Evolutionary conservation across 768 basidiomycete species (phyloP).

Genomic region (Lactarius quietus): DNA sequence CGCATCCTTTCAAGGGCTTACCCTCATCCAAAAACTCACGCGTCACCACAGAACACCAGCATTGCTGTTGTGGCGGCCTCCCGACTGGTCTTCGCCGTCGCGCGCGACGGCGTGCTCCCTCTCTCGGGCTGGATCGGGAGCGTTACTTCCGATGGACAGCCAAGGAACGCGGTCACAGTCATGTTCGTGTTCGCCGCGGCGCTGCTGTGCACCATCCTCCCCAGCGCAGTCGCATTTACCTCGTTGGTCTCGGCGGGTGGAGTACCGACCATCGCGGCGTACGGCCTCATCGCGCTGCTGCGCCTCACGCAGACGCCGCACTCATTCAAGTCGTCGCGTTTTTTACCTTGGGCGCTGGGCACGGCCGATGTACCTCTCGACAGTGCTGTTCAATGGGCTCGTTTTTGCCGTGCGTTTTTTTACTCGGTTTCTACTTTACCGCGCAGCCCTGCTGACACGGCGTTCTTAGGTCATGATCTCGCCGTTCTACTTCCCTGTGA

Average conservation of each 20-base stretch:
- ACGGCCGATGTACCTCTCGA: slow-evolving; percentile 63
- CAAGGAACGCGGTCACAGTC: slow-evolving; percentile 80
- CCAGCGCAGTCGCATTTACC: slow-evolving; percentile 89
- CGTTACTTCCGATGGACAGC: slow-evolving; percentile 69
- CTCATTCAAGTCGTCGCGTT: slow-evolving; percentile 68
- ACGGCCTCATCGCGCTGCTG: slow-evolving; percentile 75
- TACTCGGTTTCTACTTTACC: neutral
- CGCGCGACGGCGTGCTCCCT: slow-evolving; percentile 90
- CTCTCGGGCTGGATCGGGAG: slow-evolving; percentile 77
- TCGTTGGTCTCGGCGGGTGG: slow-evolving; percentile 85
- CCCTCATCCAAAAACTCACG: neutral
- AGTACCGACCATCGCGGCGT: slow-evolving; percentile 84
- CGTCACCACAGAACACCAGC: slow-evolving; percentile 63
- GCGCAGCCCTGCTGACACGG: slow-evolving; percentile 1
- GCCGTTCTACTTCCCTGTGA: slow-evolving; percentile 85
- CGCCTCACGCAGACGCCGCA: slow-evolving; percentile 76
- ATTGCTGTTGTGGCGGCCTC: slow-evolving; percentile 87
- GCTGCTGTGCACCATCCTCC: slow-evolving; percentile 83
- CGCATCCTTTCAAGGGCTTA: slow-evolving; percentile 26
- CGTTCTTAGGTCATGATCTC: slow-evolving; percentile 66
- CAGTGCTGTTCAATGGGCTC: slow-evolving; percentile 68
- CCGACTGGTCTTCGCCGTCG: slow-evolving; percentile 85
- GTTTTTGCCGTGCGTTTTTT: slow-evolving; percentile 59
- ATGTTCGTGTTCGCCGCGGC: slow-evolving; percentile 75
- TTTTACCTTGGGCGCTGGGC: slow-evolving; percentile 64